Conservation (phyloP, 2,329 filamentous ascomycete genomes). For the Apiospora rasikravindrae region DNA sequence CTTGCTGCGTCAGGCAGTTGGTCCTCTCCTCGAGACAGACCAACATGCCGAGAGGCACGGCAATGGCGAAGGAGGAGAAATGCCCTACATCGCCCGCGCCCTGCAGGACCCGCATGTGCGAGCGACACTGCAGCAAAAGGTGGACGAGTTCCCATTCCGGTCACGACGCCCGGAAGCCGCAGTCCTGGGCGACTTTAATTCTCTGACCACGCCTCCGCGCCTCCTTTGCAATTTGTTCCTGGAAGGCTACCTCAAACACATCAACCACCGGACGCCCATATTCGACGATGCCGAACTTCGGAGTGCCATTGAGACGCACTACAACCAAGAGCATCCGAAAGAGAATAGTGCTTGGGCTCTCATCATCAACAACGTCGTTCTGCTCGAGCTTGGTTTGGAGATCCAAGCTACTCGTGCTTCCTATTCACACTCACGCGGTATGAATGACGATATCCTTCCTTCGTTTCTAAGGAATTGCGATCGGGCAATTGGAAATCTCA, state of each 20-base stretch:
- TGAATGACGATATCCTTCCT: conserved; percentile 29
- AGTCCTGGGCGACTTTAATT: background rate
- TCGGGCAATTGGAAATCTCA: conserved; percentile 28
- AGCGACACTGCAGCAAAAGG: conserved; percentile 23
- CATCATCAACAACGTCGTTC: conserved; percentile 30
- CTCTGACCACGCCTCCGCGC: conserved; percentile 26
- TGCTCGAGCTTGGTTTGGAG: conserved; percentile 28
- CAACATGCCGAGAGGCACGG: background rate
- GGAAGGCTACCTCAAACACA: conserved; percentile 28
- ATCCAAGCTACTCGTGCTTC: conserved; percentile 25
- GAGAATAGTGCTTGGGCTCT: conserved; percentile 27
- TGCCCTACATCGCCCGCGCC: background rate
- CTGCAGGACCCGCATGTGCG: conserved; percentile 20
- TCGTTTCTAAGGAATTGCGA: conserved; percentile 30
- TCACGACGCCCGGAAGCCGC: conserved; percentile 21
- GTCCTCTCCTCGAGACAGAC: conserved; percentile 14
- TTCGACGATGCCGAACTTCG: conserved; percentile 27
- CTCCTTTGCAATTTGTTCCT: conserved; percentile 28
- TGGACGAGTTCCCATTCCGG: conserved; percentile 25
- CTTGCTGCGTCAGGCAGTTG: conserved; percentile 21
- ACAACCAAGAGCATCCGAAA: conserved; percentile 22
- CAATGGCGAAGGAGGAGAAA: background rate
- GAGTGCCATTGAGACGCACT: conserved; percentile 26
- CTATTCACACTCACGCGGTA: conserved; percentile 23
- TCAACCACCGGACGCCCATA: conserved; percentile 28